phyloP scores from a whole-genome alignment of 2,329 filamentous ascomycete species.

The Fusarium tupiense region DNA sequence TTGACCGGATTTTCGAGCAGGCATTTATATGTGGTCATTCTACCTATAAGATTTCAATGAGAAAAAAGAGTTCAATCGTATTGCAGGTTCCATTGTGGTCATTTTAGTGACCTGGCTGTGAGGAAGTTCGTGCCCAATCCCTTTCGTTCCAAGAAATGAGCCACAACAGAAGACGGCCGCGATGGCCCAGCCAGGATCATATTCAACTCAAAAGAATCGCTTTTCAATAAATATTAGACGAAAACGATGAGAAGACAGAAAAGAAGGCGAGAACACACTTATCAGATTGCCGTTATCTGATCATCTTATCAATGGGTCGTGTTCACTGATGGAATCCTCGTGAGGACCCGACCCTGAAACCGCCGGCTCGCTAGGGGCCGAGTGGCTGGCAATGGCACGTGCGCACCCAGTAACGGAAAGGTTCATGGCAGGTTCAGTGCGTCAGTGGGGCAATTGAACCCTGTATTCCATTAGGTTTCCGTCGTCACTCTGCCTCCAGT shows the following conservation, averaged over 20 bases:
- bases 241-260: not conserved
- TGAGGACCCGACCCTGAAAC: constrained; percentile 35
- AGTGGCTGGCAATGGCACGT: constrained; percentile 37
- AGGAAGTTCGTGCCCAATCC: not conserved
- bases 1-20: too few relatives aligned
- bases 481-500: constrained; percentile 35
- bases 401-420: constrained; percentile 29
- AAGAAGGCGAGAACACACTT: not conserved
- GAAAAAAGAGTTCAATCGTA: not conserved
- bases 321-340: not conserved
- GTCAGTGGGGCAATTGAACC: constrained; percentile 36
- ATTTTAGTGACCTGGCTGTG: not conserved
- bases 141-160: not conserved
- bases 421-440: constrained; percentile 26
- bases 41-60: too few relatives aligned
- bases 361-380: constrained; percentile 9
- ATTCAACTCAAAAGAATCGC: not conserved
- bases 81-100: not conserved
- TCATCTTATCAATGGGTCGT: constrained; percentile 31
- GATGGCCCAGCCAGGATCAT: not conserved
- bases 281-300: constrained; percentile 26
- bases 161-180: not conserved
- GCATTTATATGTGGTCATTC: not conserved
- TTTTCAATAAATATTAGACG: not conserved
- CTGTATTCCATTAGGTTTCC: constrained; percentile 23